Evolutionary conservation across 805 yeast species (phyloP).

Genomic region (Ogataea ganodermae): DNA sequence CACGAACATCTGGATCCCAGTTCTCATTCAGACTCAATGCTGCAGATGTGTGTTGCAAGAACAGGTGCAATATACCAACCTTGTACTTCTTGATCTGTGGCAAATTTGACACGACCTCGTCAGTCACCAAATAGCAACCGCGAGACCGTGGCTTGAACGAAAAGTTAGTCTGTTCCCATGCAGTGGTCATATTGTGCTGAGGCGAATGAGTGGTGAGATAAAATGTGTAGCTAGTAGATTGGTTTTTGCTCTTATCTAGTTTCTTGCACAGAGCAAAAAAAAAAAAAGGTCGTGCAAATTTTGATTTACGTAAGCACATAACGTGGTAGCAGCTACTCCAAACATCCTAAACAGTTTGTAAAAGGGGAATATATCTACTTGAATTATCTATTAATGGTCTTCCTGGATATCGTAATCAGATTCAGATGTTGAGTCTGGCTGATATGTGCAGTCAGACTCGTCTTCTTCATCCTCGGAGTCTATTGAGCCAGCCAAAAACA

Average conservation of each 20-base stretch:
- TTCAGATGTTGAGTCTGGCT: slow-evolving; percentile 11
- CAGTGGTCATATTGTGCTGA: slow-evolving; percentile 18
- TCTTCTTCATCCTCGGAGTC: slow-evolving; percentile 29
- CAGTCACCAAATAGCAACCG: slow-evolving; percentile 73
- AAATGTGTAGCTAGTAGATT: not conserved
- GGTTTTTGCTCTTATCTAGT: not conserved
- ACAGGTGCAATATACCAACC: slow-evolving; percentile 64
- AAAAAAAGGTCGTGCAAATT: not conserved
- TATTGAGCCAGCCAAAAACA: slow-evolving; percentile 25
- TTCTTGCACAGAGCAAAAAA: not conserved
- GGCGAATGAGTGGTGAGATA: not conserved
- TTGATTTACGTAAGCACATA: not conserved
- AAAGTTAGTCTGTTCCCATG: slow-evolving; percentile 64
- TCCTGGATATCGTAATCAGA: not conserved
- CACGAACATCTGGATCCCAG: slow-evolving; percentile 76
- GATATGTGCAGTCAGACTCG: slow-evolving; percentile 25
- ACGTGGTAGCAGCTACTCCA: no score
- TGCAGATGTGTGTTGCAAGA: slow-evolving; percentile 79
- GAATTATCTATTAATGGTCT: not conserved
- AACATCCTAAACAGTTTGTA: no score
- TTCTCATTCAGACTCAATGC: slow-evolving; percentile 77
- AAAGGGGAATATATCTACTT: no score
- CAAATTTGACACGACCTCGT: slow-evolving; percentile 55
- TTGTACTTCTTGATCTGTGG: slow-evolving; percentile 63
- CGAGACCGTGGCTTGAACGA: slow-evolving; percentile 56